Base-by-base conservation (phyloP, 768 basidiomycete genomes). In the Lactarius quietus region DNA sequence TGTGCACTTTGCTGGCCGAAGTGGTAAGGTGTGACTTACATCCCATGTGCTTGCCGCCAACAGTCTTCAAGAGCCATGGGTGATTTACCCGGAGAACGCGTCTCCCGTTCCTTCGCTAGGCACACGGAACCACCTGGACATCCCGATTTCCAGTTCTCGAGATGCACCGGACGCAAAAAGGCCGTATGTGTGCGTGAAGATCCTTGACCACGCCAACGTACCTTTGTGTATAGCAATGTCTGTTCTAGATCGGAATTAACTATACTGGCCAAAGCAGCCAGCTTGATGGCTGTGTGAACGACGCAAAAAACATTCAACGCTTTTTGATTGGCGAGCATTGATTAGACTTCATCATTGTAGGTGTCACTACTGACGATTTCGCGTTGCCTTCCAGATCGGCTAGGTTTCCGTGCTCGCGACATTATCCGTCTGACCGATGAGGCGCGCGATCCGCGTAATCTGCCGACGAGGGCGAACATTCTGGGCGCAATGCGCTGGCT, bases 371-470 rank as follows among this genome's bases (percentile, higher is more conserved):
- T 61, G 31, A 45, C 39, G n/a, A 41, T 43, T 18, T 52, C 20
- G 15, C 39, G 39, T 48, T 18, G 35, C 35, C 28, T 8, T n/a
- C 1, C 61, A 77, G 77, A 75, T 41, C 73, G 74, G 52, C 81
- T 76, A 70, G 66, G 74, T 35, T 84, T 82, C 71, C 70, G 73
- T 56, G 57, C 75, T 29, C 78, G 79, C 29, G 80, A 83, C 66
- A 80, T 84, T 53, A 81, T 84, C 65, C 75, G 83, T 68, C 74
- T 84, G 33, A 78, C 79, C 12, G 83, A 84, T 69, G 78, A 80
- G 45, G 70, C 75, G 0, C 67, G 52, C 8, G 73, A 78, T 61
- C 73, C 74, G 9, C 73, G 77, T 52, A 73, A 78, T 62, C 68
- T 74, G 38, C 83, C 83, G 4, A 84, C 82, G 1, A 67, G 76